Percentiles rank a stretch among this genome's conserved stretches.
These are phyloP conservation scores for Coemansia sp. DNA, from an alignment of 192 early-diverging fungal species.

Conservation along the genomic window DNA sequence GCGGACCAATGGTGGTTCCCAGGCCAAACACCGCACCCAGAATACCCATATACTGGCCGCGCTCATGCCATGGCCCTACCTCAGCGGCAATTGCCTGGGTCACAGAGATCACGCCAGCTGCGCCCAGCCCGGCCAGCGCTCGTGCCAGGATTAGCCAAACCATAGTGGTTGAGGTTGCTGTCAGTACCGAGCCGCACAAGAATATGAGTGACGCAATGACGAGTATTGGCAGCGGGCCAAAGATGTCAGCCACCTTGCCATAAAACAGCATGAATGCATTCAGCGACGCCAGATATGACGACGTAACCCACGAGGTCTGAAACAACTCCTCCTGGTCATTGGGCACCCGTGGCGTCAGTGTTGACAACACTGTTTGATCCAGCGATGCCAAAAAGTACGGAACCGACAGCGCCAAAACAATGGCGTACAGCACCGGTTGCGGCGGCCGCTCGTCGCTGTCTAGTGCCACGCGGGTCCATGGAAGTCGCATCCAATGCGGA, in stretches of 20 bases:
- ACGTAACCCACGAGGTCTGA: conserved; percentile 65
- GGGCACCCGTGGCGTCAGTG: conserved; percentile 59
- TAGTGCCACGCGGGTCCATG: conserved; percentile 40
- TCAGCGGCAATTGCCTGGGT: conserved; percentile 64
- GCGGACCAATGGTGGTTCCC: conserved; percentile 68
- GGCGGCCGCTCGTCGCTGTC: conserved; percentile 33
- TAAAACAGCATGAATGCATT: conserved; percentile 63
- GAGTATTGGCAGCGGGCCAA: conserved; percentile 53
- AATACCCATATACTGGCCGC: conserved; percentile 74
- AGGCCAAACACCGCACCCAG: conserved; percentile 68
- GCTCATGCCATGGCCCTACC: conserved; percentile 54
- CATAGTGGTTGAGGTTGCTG: conserved; percentile 47
- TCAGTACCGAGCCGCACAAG: conserved; percentile 58
- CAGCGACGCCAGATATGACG: conserved; percentile 52
- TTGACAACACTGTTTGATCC: conserved; percentile 69
- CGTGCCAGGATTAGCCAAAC: conserved; percentile 52
- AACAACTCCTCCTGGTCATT: conserved; percentile 56
- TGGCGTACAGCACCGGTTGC: conserved; percentile 25
- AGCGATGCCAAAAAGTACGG: conserved; percentile 61
- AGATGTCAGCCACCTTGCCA: conserved; percentile 71
- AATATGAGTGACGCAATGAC: conserved; percentile 50
- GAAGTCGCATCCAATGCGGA: conserved; percentile 32
- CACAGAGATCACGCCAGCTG: conserved; percentile 57
- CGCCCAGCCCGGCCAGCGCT: conserved; percentile 52
- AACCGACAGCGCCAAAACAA: conserved; percentile 38